phyloP scores from a whole-genome alignment of 2,329 filamentous ascomycete species.

The Gaeumannomyces tritici region DNA sequence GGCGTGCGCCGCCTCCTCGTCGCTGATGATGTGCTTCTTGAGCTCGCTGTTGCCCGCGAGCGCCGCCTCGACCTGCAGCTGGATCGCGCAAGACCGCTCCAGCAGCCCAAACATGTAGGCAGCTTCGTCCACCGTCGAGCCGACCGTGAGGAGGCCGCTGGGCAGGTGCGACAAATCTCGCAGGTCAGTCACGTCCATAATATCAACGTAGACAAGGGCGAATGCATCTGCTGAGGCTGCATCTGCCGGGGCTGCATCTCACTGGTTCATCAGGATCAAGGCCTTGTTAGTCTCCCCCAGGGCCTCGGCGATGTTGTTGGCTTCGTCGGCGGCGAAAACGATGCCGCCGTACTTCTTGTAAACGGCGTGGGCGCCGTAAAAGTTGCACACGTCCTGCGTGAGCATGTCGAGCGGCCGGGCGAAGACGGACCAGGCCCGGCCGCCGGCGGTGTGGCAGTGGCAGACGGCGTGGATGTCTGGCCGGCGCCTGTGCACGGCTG shows the following conservation, averaged over 20 bases:
- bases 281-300: constrained; percentile 50
- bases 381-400: constrained; percentile 56
- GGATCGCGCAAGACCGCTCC: constrained; percentile 59
- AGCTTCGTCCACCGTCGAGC: constrained; percentile 64
- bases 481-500: constrained; percentile 56
- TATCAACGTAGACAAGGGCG: neutral
- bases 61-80: constrained; percentile 60
- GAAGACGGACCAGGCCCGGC: constrained; percentile 60
- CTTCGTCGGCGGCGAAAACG: constrained; percentile 53
- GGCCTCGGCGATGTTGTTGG: constrained; percentile 50
- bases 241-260: neutral
- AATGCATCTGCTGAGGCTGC: no score
- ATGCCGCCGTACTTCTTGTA: constrained; percentile 49
- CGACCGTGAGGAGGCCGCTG: constrained; percentile 57
- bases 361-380: constrained; percentile 52
- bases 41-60: constrained; percentile 13
- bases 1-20: constrained; percentile 30
- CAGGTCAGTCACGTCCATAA: neutral
- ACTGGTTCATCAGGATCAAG: constrained; percentile 58
- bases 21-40: constrained; percentile 27
- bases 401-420: constrained; percentile 59
- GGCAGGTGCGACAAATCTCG: neutral
- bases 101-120: constrained; percentile 60
- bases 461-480: constrained; percentile 57
- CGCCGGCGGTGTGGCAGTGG: constrained; percentile 57